Percentiles rank a stretch among this genome's conserved stretches.
Conservation (phyloP, 2,329 filamentous ascomycete species). For the Macroventuria anomochaeta region DNA sequence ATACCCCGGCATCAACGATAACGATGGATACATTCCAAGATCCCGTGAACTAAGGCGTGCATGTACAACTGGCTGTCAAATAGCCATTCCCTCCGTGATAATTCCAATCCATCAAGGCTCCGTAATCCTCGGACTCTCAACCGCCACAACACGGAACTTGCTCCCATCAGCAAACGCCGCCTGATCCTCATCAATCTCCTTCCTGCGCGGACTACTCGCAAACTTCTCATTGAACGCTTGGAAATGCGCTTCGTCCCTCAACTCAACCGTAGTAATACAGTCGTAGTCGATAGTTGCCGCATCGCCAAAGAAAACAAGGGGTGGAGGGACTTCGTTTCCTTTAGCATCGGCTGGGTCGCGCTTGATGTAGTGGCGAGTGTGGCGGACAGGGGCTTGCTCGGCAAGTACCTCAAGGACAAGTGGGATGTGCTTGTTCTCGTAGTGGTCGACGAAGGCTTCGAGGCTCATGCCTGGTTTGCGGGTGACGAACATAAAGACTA, state of each 20-base stretch:
- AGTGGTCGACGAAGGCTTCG: conserved; percentile 31
- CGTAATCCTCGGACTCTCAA: conserved; percentile 24
- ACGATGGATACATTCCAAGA: too few relatives aligned
- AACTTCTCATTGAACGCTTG: conserved; percentile 23
- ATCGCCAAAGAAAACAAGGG: conserved; percentile 15
- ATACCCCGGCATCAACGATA: too few relatives aligned
- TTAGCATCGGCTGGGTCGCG: conserved; percentile 9
- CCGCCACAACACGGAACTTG: conserved; percentile 22
- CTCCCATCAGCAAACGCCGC: conserved; percentile 20
- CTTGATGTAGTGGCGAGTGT: conserved; percentile 34
- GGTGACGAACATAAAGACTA: conserved; percentile 25
- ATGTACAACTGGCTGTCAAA: too few relatives aligned
- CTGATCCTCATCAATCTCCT: conserved; percentile 20
- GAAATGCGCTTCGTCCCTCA: conserved; percentile 26
- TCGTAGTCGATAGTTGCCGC: conserved; percentile 23
- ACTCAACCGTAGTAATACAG: conserved; percentile 28
- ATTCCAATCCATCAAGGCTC: conserved; percentile 6
- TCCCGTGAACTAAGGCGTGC: too few relatives aligned
- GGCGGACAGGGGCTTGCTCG: conserved; percentile 26
- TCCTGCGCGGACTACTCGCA: conserved; percentile 10
- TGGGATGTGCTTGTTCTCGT: conserved; percentile 31
- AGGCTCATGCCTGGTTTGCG: conserved; percentile 27
- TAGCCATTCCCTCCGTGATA: too few relatives aligned
- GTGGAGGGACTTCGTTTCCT: conserved; percentile 1
- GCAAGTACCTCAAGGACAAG: conserved; percentile 30